Evolutionary conservation across 768 basidiomycete species (phyloP).

Genomic region (Termitomyces sp.): DNA sequence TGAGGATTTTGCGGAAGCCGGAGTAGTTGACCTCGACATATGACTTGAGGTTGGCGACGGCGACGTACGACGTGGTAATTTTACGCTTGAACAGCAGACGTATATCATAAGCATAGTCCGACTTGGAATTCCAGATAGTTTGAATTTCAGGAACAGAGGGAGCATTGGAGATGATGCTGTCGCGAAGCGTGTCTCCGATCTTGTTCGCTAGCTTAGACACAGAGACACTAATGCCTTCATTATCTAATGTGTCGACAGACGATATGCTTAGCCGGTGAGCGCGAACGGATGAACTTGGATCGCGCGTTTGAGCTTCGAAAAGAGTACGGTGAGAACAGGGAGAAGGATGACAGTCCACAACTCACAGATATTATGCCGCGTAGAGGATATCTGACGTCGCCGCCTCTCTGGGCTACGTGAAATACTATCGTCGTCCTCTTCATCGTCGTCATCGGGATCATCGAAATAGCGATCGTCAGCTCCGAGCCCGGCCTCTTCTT

Average conservation of each 20-base stretch:
- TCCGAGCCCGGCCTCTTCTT: constrained; percentile 55
- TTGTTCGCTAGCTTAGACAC: constrained; percentile 40
- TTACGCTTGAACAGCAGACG: constrained; percentile 85
- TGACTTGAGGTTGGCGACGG: constrained; percentile 69
- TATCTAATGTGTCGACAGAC: constrained; percentile 33
- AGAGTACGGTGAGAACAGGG: not conserved
- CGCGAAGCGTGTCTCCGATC: constrained; percentile 40
- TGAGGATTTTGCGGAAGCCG: constrained; percentile 92
- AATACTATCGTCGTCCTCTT: constrained; percentile 39
- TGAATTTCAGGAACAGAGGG: constrained; percentile 16
- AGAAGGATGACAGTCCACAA: not conserved
- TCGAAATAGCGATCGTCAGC: constrained; percentile 48
- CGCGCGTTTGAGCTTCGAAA: not conserved
- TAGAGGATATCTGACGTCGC: constrained; percentile 29
- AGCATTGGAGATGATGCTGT: constrained; percentile 41
- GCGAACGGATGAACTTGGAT: constrained; percentile 1
- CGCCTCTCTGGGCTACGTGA: constrained; percentile 32
- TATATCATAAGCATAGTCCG: constrained; percentile 80
- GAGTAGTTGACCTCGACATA: constrained; percentile 92
- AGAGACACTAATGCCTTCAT: constrained; percentile 4
- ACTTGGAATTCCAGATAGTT: constrained; percentile 72
- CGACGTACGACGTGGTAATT: constrained; percentile 78
- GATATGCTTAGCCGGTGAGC: constrained; percentile 41
- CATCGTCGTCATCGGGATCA: constrained; percentile 57
- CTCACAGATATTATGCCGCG: constrained; percentile 10